phyloP scores from a whole-genome alignment of 225 moss, liverwort and hornwort species.

The Sphagnum contortum region DNA sequence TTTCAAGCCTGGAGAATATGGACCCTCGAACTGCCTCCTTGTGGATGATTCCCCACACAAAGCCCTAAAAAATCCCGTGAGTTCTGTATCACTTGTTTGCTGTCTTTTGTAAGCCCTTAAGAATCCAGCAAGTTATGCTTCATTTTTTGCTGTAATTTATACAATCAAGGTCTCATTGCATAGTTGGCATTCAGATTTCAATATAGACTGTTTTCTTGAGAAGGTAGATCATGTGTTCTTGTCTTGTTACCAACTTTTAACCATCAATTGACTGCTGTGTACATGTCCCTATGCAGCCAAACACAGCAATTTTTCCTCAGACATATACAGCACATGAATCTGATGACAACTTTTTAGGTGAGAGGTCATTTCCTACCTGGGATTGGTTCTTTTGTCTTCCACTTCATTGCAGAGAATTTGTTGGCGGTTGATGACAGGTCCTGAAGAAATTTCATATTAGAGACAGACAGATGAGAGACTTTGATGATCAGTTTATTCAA shows the following conservation, averaged over 20 bases:
- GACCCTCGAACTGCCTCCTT: constrained; percentile 55
- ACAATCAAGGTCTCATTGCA: too few species aligned
- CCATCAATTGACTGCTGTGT: constrained; percentile 3
- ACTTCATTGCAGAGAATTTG: background rate
- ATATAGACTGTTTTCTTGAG: too few species aligned
- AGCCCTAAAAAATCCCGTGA: constrained; percentile 58
- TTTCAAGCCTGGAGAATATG: constrained; percentile 36
- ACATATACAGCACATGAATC: constrained; percentile 48
- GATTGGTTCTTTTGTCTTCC: background rate
- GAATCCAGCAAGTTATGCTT: too few species aligned
- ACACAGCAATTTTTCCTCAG: constrained; percentile 64
- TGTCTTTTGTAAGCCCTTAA: too few species aligned
- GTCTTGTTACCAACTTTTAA: background rate
- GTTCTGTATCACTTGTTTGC: constrained; percentile 2
- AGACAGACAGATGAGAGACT: too few species aligned
- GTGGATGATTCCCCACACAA: constrained; percentile 84
- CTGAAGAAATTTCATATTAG: too few species aligned
- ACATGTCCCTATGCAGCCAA: constrained; percentile 11
- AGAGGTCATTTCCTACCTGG: background rate
- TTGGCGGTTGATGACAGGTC: too few species aligned
- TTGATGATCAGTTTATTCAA: background rate
- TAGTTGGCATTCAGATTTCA: too few species aligned
- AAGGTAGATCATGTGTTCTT: too few species aligned
- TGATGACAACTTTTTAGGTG: constrained; percentile 47
- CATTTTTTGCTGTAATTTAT: too few species aligned